Evolutionary conservation across 805 yeast species (phyloP), one percentile per base, ranked within the genome.

Genomic region (Zygotorulaspora chibaensis): DNA sequence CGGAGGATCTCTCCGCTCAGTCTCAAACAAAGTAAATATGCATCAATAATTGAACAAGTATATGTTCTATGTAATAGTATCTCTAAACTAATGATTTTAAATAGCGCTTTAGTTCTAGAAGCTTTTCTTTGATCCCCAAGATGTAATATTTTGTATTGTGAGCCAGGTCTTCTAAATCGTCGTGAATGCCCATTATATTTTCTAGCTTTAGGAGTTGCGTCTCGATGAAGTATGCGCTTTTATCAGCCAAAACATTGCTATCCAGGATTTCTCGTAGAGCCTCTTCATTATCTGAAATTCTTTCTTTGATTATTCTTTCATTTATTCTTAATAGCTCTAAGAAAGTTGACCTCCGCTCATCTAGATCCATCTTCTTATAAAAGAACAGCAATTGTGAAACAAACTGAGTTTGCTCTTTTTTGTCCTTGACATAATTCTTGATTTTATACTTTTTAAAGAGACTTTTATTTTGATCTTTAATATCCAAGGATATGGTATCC

Each of bases 91-190:
- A 40, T n/a, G 40, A 15, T n/a, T 30, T 42, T 12, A 52, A 45
- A 37, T 43, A 49, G 23, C 40, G 25, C 41, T 42, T 40, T 29
- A 50, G 30, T 27, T 43, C 49, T 20, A 45, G 37, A 23, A 55
- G 48, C 45, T 62, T 62, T 12, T 57, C 57, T 37, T 53, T 55
- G n/a, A 62, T 55, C 8, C 62, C 62, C 8, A 62, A 40, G 10
- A 55, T 40, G 39, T 61, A 61, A 42, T 62, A 62, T 18, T 45
- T 52, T 1, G 58, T 57, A 23, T 56, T 52, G 7, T 39, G 29
- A 3, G 40, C 38, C 28, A 56, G 8, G 4, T 35, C 35, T 6
- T 17, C 13, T n/a, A 48, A 18, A 8, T 37, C 27, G 1, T 40
- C 43, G 11, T 55, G 51, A 8, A 57, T 33, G 7, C 50, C 53